phyloP scores from a whole-genome alignment of 805 yeast species.

The Saccharomycopsis schoenii region DNA sequence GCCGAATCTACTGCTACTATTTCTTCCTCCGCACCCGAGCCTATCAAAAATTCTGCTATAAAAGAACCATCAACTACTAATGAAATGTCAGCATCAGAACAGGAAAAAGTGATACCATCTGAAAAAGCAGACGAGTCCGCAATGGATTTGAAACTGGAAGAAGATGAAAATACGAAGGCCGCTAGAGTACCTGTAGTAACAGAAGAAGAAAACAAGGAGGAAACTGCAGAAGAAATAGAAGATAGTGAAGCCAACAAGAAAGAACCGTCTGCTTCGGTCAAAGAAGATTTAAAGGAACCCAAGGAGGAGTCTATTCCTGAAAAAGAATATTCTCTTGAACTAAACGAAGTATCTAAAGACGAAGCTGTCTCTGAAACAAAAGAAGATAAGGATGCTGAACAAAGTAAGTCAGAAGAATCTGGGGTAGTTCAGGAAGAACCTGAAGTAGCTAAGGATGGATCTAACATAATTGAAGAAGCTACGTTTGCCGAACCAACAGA shows the following conservation, averaged over 20 bases:
- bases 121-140: constrained; percentile 4
- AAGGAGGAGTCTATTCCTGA: too few relatives aligned
- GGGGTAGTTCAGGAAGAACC: background rate
- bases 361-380: constrained; percentile 1
- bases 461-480: background rate
- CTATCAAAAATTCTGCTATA: background rate
- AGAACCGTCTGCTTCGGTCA: too few relatives aligned
- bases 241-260: background rate
- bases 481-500: too few relatives aligned
- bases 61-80: background rate
- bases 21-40: constrained; percentile 2
- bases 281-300: too few relatives aligned
- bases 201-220: background rate
- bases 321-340: too few relatives aligned
- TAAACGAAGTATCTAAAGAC: background rate
- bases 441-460: background rate
- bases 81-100: constrained; percentile 5
- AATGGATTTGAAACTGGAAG: background rate
- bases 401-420: background rate
- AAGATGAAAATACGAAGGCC: background rate
- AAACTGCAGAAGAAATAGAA: background rate
- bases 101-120: constrained; percentile 11
- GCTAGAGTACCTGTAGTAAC: background rate
- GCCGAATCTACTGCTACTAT: background rate
- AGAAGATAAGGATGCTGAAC: background rate